Percentiles rank a stretch among this genome's conserved stretches.
Evolutionary conservation across 495 filamentous ascomycete species (phyloP).

Genomic region (Niebla homalea): DNA sequence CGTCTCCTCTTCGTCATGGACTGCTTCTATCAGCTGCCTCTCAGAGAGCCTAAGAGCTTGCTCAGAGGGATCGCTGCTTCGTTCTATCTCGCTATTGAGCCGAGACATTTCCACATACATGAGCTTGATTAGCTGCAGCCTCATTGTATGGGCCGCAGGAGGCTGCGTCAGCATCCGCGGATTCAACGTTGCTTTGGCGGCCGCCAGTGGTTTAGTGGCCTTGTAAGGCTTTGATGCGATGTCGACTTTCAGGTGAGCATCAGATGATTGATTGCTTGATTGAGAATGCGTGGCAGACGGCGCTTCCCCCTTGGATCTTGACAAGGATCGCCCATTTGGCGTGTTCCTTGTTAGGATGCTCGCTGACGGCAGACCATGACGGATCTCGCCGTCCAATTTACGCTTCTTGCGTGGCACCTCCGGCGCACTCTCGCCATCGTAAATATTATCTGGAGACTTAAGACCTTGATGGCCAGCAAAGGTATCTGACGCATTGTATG

Average conservation of each 20-base stretch:
- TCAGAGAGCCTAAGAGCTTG: slow-evolving; percentile 46
- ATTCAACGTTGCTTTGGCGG: slow-evolving; percentile 37
- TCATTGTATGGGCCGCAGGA: slow-evolving; percentile 55
- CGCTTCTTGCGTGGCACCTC: not conserved
- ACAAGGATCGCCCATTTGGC: too few species aligned
- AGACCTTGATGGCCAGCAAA: not conserved
- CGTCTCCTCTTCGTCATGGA: slow-evolving; percentile 76
- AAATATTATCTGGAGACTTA: not conserved
- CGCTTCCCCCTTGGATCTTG: too few species aligned
- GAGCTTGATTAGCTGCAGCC: slow-evolving; percentile 52
- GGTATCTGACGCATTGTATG: not conserved
- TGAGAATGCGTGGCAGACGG: too few species aligned
- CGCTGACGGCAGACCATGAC: too few species aligned
- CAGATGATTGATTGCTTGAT: too few species aligned
- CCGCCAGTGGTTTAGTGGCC: not conserved
- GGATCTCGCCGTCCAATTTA: not conserved
- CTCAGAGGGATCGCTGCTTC: slow-evolving; percentile 39
- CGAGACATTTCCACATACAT: slow-evolving; percentile 62
- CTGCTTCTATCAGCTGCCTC: slow-evolving; percentile 60
- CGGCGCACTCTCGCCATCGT: too few species aligned
- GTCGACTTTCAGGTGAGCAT: too few species aligned
- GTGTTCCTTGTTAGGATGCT: too few species aligned
- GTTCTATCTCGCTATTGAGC: slow-evolving; percentile 46
- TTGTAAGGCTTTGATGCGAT: too few species aligned
- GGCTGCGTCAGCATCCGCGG: slow-evolving; percentile 63